Evolutionary conservation across 352 stramenopile species (phyloP).

Genomic region (Phytopythium mirpurense): DNA sequence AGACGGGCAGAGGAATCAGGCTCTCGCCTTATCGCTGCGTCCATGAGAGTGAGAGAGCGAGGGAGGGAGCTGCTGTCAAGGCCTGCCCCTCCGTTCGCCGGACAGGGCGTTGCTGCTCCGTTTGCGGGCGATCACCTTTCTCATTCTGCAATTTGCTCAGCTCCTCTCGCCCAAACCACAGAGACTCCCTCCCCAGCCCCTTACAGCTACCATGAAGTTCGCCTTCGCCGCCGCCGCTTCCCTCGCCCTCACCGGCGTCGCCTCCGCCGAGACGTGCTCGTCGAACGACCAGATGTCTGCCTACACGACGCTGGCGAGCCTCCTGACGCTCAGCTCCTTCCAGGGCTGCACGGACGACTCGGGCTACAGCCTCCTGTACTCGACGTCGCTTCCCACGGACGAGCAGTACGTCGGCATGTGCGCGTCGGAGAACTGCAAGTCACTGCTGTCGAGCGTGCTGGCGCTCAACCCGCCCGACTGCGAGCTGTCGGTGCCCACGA

Average conservation of each 20-base stretch:
- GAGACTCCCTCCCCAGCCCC: too few relatives aligned
- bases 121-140: too few relatives aligned
- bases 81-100: too few relatives aligned
- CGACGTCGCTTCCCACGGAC: constrained; percentile 15
- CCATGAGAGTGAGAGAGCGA: too few relatives aligned
- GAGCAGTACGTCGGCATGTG: constrained; percentile 20
- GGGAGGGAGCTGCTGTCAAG: too few relatives aligned
- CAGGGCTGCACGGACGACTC: constrained; percentile 10
- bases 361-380: constrained; percentile 18
- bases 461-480: constrained; percentile 20
- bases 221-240: constrained; percentile 10
- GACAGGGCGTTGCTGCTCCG: too few relatives aligned
- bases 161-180: not conserved
- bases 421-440: constrained; percentile 15
- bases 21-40: too few relatives aligned
- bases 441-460: constrained; percentile 16
- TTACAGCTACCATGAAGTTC: constrained; percentile 18
- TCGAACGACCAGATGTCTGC: constrained; percentile 13
- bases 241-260: constrained; percentile 9
- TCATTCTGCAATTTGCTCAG: constrained; percentile 2
- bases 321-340: constrained; percentile 16
- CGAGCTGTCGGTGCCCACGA: constrained; percentile 19
- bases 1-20: too few relatives aligned
- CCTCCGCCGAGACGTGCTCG: constrained; percentile 14
- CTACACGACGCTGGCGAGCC: constrained; percentile 15